A percentile compares a stretch with the other conserved stretches of the same genome.
Evolutionary conservation across 768 basidiomycete species (phyloP).

Genomic region (Lactarius psammicola): DNA sequence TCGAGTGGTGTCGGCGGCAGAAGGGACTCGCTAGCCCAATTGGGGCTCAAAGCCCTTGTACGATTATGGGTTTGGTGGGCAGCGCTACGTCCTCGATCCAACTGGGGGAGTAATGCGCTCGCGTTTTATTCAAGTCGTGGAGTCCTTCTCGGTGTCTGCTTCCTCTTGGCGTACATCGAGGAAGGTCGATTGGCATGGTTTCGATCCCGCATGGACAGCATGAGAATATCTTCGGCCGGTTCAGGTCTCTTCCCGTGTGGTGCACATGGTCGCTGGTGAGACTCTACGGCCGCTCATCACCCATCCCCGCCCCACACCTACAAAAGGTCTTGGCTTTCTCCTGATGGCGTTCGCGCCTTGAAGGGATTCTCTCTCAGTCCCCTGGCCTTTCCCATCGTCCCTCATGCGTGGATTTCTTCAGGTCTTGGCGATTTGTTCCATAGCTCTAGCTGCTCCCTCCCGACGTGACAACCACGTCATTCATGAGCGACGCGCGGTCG

Average conservation of each 20-base stretch:
- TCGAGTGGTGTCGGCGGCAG: neutral
- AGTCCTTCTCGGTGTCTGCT: neutral
- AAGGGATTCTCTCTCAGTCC: neutral
- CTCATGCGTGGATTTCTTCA: slow-evolving; percentile 11
- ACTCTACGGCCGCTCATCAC: neutral
- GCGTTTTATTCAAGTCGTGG: neutral
- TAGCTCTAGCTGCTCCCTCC: slow-evolving; percentile 28
- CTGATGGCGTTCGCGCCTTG: neutral
- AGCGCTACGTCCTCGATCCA: neutral
- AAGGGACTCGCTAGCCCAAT: neutral
- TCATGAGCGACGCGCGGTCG: slow-evolving; percentile 41
- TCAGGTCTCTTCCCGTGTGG: neutral
- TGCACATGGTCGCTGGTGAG: neutral
- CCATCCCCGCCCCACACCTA: neutral
- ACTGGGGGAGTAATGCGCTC: neutral
- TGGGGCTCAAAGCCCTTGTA: neutral
- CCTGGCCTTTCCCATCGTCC: neutral
- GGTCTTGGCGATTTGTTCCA: slow-evolving; percentile 26
- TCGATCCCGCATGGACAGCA: neutral
- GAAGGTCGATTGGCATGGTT: neutral
- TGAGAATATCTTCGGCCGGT: neutral
- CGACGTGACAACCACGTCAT: slow-evolving; percentile 32
- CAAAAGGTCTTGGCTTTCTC: neutral
- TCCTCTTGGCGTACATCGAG: neutral
- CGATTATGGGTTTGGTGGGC: neutral